Conservation (phyloP, 2,329 filamentous ascomycete species). For the Ceratocystis colombiana region DNA sequence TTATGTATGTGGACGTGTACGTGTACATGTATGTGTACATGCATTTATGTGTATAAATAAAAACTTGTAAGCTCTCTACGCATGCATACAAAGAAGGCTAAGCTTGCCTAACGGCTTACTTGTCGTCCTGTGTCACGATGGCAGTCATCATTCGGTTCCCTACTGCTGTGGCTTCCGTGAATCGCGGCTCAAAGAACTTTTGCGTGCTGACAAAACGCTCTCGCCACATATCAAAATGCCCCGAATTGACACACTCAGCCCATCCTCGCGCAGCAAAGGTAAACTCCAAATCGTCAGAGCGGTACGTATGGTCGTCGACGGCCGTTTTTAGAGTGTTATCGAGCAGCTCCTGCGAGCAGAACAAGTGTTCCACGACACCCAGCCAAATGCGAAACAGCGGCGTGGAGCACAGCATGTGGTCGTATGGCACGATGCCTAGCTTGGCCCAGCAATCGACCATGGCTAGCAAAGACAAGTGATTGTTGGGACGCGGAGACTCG, state of each 20-base stretch:
- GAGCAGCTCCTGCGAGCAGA: slow-evolving; percentile 69
- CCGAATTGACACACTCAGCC: slow-evolving; percentile 85
- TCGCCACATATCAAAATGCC: slow-evolving; percentile 86
- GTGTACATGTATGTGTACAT: neutral
- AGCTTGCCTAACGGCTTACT: neutral
- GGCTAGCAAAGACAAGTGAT: slow-evolving; percentile 81
- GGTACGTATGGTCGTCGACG: slow-evolving; percentile 79
- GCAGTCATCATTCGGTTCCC: slow-evolving; percentile 97
- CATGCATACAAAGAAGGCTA: no score
- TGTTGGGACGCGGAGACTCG: slow-evolving; percentile 61
- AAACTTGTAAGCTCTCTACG: neutral
- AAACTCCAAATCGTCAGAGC: slow-evolving; percentile 94
- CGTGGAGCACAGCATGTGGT: slow-evolving; percentile 99
- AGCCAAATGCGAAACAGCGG: slow-evolving; percentile 94
- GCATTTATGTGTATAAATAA: neutral
- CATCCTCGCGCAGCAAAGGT: slow-evolving; percentile 93
- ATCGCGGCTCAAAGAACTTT: slow-evolving; percentile 80
- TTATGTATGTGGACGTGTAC: no score
- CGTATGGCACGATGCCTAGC: slow-evolving; percentile 86
- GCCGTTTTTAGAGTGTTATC: slow-evolving; percentile 79
- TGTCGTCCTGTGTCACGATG: slow-evolving; percentile 55
- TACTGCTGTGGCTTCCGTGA: slow-evolving; percentile 73
- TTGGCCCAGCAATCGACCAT: slow-evolving; percentile 99
- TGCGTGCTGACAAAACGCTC: slow-evolving; percentile 88
- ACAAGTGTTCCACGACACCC: slow-evolving; percentile 93